phyloP scores from a whole-genome alignment of 2,329 filamentous ascomycete species.

The Tricladium varicosporioides region DNA sequence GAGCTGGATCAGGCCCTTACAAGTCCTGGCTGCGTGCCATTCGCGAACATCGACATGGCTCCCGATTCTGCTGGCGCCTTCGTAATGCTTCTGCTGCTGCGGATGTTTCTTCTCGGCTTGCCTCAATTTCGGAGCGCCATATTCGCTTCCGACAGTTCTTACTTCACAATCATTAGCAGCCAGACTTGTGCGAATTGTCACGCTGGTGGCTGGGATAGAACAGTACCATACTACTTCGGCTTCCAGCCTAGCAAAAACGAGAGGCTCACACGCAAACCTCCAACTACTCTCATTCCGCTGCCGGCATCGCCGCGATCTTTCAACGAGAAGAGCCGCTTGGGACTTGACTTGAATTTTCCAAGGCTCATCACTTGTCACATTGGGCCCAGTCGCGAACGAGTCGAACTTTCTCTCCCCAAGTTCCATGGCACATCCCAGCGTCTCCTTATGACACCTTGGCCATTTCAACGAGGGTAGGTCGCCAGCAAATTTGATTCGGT shows the following conservation, averaged over 20 bases:
- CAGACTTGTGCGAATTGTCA: not conserved
- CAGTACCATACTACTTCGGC: not conserved
- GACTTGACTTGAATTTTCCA: not conserved
- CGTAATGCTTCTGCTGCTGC: not conserved
- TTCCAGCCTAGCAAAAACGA: not conserved
- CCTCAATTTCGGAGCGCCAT: not conserved
- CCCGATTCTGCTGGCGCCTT: not conserved
- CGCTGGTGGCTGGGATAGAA: not conserved
- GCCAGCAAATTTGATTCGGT: not conserved
- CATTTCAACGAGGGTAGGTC: not conserved
- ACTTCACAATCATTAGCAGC: not conserved
- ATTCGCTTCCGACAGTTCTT: not conserved
- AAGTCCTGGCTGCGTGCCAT: not conserved
- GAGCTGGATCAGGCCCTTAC: not conserved
- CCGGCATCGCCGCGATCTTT: not conserved
- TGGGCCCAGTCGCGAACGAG: too few relatives aligned
- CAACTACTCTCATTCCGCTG: not conserved
- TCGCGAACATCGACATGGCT: not conserved
- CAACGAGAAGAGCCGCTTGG: not conserved
- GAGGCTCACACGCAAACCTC: not conserved
- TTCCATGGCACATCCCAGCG: not conserved
- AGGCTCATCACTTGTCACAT: too few relatives aligned
- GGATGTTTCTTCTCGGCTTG: not conserved
- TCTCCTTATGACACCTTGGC: not conserved
- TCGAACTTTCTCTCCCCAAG: not conserved